phyloP scores from a whole-genome alignment of 208 protist species.

The Acanthamoeba healyi region DNA sequence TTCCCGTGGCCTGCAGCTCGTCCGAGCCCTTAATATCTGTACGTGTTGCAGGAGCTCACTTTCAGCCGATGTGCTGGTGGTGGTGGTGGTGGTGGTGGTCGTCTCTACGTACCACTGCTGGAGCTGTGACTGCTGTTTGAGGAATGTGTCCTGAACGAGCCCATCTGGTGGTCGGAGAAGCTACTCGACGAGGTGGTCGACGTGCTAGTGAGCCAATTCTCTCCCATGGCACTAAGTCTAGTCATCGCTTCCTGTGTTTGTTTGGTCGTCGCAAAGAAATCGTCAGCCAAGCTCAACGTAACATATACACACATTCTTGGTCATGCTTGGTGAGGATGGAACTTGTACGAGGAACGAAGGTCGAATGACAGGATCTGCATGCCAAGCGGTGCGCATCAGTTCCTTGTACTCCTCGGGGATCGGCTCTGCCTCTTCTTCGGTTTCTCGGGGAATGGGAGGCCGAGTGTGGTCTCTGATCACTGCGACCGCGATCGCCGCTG shows the following conservation, averaged over 20 bases:
- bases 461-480: neutral
- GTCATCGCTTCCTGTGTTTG: slow-evolving; percentile 23
- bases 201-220: neutral
- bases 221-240: neutral
- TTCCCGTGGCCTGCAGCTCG: neutral
- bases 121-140: neutral
- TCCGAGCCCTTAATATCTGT: neutral
- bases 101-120: neutral
- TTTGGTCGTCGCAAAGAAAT: neutral
- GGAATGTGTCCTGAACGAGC: too few relatives aligned
- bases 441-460: neutral
- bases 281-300: neutral
- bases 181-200: neutral
- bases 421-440: neutral
- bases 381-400: neutral
- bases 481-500: neutral
- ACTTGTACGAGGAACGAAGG: neutral
- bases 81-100: neutral
- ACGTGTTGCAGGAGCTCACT: too few relatives aligned
- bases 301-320: neutral
- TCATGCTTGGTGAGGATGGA: neutral
- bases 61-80: neutral
- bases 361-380: neutral
- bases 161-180: neutral
- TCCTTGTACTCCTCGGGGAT: neutral